A percentile compares a stretch with the other conserved stretches of the same genome.
Conservation (phyloP, 352 stramenopile genomes). For the Phytophthora pluvialis region DNA sequence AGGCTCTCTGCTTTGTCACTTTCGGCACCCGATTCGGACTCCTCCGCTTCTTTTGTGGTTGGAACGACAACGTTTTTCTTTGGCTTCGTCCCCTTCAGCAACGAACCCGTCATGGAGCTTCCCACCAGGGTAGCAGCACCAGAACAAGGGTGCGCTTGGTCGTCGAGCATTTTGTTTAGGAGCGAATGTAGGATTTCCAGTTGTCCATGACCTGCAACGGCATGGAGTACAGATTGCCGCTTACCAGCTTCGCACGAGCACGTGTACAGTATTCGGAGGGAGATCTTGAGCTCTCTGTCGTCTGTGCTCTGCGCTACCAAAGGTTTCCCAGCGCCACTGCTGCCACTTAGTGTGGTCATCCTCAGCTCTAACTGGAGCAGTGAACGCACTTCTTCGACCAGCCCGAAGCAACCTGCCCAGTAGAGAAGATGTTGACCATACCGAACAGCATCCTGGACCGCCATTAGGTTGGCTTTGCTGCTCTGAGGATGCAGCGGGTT, state of each 20-base stretch:
- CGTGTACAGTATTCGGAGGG: slow-evolving; percentile 50
- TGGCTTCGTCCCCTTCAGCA: slow-evolving; percentile 15
- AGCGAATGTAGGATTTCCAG: slow-evolving; percentile 59
- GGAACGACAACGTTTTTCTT: slow-evolving; percentile 34
- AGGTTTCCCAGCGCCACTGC: slow-evolving; percentile 6
- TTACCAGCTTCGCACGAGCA: slow-evolving; percentile 75
- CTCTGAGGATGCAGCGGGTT: slow-evolving; percentile 38
- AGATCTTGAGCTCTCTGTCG: slow-evolving; percentile 21
- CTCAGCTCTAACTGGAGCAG: slow-evolving; percentile 42
- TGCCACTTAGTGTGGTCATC: slow-evolving; percentile 14
- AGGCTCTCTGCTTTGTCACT: slow-evolving; percentile 20
- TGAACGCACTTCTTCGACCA: slow-evolving; percentile 55
- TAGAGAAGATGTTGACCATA: slow-evolving; percentile 85
- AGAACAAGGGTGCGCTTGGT: slow-evolving; percentile 41
- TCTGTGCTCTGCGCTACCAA: slow-evolving; percentile 11
- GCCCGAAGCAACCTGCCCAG: slow-evolving; percentile 73
- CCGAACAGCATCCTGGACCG: slow-evolving; percentile 49
- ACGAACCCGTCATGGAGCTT: slow-evolving; percentile 18
- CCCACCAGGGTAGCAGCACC: slow-evolving; percentile 16
- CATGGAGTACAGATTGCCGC: slow-evolving; percentile 70
- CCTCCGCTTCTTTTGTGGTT: slow-evolving; percentile 14
- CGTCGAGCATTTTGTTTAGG: slow-evolving; percentile 51
- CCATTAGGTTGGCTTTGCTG: slow-evolving; percentile 20
- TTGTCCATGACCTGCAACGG: slow-evolving; percentile 58
- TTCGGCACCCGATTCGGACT: not conserved